Evolutionary conservation across 495 filamentous ascomycete genomes (phyloP), one percentile per base, ranked within the genome.

Genomic region (Talaromyces thailandensis): DNA sequence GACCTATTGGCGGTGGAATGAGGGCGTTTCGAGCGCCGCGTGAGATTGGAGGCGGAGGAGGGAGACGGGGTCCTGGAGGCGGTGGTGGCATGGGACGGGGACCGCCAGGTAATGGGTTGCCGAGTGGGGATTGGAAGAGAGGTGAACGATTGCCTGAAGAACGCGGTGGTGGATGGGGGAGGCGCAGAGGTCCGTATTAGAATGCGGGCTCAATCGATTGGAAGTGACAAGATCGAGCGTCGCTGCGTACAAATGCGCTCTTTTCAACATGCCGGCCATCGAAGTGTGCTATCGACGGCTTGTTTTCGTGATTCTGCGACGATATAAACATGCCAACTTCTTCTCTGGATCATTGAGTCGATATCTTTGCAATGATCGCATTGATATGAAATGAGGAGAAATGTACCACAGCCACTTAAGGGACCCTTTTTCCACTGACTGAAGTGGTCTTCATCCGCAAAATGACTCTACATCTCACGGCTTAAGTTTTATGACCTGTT

Each of bases 141-240:
- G 75, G 76, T 23, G 75, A 78, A 52, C 69, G 78, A 51, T 62
- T 79, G 48, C 79, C 77, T 32, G 75, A 76, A 32, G 70, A 73
- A 51, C 68, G 67, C 24, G 55, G 63, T 24, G 66, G 71, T 24
- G 66, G 70, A 53, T 70, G 73, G 51, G 74, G 79, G 43, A 74
- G 76, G 9, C 72, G 76, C 63, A 76, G 76, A 72, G 73, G 69
- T 48, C 77, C 77, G 7, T 80, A 80, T 14, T 63, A 58, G 6
- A 6, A 48, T 23, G 6, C n/a, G 7, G 18, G n/a, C 11, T 18
- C 43, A 8, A 21, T 48, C 3, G 31, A 35, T 35, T 31, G 25
- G 31, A 16, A 4, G 52, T 6, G 14, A 16, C 35, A 40, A 40
- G 4, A 9, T 40, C 0, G 35, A 40, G 11, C 35, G 35, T 40